A percentile compares a stretch with the other conserved stretches of the same genome.
These are phyloP conservation scores for Apodospora peruviana DNA, from an alignment of 495 filamentous ascomycete species.

Conservation along the genomic window DNA sequence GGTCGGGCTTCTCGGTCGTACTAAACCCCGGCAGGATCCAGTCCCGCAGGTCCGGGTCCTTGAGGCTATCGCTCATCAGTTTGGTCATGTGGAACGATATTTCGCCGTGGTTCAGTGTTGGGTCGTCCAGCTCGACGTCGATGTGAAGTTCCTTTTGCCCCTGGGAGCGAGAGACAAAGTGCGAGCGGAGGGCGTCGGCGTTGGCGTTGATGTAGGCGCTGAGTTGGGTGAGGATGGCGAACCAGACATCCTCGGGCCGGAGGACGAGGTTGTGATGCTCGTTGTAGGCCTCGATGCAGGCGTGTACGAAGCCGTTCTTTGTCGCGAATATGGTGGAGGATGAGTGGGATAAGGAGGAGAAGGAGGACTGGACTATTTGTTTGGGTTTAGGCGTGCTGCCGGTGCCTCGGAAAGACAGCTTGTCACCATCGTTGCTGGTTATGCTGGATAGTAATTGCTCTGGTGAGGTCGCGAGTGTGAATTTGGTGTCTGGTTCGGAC, in stretches of 20 bases:
- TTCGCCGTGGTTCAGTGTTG: slow-evolving; percentile 29
- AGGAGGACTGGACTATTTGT: slow-evolving; percentile 25
- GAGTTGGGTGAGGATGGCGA: slow-evolving; percentile 52
- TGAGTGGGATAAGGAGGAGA: slow-evolving; percentile 16
- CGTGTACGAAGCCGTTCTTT: slow-evolving; percentile 49
- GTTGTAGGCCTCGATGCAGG: slow-evolving; percentile 46
- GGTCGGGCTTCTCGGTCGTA: slow-evolving; percentile 38
- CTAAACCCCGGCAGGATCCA: slow-evolving; percentile 43
- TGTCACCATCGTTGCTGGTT: slow-evolving; percentile 14
- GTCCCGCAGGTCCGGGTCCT: slow-evolving; percentile 26
- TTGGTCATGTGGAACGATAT: slow-evolving; percentile 34
- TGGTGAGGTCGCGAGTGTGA: slow-evolving; percentile 14
- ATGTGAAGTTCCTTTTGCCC: slow-evolving; percentile 37
- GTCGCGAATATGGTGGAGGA: slow-evolving; percentile 27
- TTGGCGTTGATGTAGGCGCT: slow-evolving; percentile 46
- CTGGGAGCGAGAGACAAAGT: slow-evolving; percentile 34
- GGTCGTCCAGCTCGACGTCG: slow-evolving; percentile 22
- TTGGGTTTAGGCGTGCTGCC: neutral
- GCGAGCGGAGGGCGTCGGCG: slow-evolving; percentile 35
- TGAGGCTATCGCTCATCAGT: slow-evolving; percentile 28
- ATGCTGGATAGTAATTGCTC: slow-evolving; percentile 14
- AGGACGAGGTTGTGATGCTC: slow-evolving; percentile 50
- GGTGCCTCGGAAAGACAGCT: too few relatives aligned
- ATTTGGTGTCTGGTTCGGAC: neutral
- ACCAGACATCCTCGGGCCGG: slow-evolving; percentile 59